Conservation (phyloP, 2,329 filamentous ascomycete genomes). For the Alternaria brassicae region DNA sequence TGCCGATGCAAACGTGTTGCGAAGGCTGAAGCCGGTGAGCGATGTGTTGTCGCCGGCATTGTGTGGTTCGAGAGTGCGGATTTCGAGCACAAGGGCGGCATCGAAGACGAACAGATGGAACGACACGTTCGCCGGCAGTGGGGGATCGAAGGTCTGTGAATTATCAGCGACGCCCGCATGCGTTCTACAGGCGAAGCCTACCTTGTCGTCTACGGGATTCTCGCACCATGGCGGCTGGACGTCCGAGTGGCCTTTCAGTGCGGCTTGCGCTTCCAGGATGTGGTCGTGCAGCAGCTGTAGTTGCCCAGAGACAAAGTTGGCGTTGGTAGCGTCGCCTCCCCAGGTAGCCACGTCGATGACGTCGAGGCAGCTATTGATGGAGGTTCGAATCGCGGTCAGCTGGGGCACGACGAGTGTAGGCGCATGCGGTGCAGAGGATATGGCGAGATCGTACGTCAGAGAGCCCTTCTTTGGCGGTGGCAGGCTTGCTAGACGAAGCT, state of each 20-base stretch:
- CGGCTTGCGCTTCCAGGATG: constrained; percentile 65
- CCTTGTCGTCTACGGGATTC: constrained; percentile 64
- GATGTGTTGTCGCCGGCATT: constrained; percentile 38
- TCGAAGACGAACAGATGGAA: constrained; percentile 68
- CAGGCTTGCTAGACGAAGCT: constrained; percentile 76
- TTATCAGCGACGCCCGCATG: constrained; percentile 1
- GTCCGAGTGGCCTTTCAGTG: constrained; percentile 63
- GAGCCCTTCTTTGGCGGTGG: constrained; percentile 61
- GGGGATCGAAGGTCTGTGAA: constrained; percentile 65
- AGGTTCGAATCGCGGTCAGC: constrained; percentile 73
- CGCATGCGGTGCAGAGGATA: constrained; percentile 61
- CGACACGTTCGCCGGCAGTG: constrained; percentile 72
- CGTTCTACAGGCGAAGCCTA: constrained; percentile 34
- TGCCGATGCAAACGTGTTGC: constrained; percentile 61
- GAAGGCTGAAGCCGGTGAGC: constrained; percentile 59
- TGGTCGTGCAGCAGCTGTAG: constrained; percentile 66
- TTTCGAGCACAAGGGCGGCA: constrained; percentile 65
- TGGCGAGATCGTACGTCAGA: constrained; percentile 58
- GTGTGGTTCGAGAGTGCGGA: constrained; percentile 70
- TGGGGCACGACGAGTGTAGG: constrained; percentile 70
- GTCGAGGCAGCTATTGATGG: constrained; percentile 83
- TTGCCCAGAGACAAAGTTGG: constrained; percentile 65
- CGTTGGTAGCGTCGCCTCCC: constrained; percentile 69
- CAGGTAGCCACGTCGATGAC: constrained; percentile 79
- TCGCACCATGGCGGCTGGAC: constrained; percentile 64